These are phyloP conservation scores for Neonectria punicea DNA, from an alignment of 2,329 filamentous ascomycete species.

Conservation along the genomic window DNA sequence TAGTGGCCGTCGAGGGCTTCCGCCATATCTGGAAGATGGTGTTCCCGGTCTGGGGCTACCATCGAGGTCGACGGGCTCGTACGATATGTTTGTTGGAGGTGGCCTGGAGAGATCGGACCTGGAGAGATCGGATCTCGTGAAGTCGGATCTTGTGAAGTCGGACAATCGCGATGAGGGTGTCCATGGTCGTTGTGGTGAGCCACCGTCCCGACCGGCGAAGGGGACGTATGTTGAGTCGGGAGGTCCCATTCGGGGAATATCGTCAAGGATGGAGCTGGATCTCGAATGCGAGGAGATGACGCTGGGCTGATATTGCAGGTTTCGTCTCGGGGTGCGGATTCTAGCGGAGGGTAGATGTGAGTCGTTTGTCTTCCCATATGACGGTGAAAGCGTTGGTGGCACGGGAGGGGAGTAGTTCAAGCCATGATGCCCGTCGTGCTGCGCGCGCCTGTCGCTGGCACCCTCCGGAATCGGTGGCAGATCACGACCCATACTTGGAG, in stretches of 20 bases:
- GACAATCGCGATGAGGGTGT: conserved; percentile 61
- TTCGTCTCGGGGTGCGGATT: conserved; percentile 53
- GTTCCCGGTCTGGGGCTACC: conserved; percentile 91
- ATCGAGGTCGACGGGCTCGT: conserved; percentile 89
- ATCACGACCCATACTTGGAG: conserved; percentile 49
- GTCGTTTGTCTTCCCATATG: conserved; percentile 28
- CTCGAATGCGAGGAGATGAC: conserved; percentile 59
- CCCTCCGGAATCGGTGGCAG: conserved; percentile 65
- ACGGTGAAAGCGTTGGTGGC: conserved; percentile 21
- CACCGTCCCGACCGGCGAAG: conserved; percentile 59
- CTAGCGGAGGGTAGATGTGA: conserved; percentile 55
- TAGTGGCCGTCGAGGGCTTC: conserved; percentile 85
- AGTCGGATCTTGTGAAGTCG: conserved; percentile 58
- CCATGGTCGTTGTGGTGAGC: conserved; percentile 68
- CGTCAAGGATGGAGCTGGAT: conserved; percentile 63
- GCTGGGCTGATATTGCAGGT: conserved; percentile 62
- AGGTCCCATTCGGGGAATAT: conserved; percentile 67
- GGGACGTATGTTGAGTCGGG: conserved; percentile 72
- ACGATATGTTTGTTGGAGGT: conserved; percentile 75
- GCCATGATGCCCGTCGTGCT: conserved; percentile 43
- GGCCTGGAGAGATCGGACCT: conserved; percentile 71
- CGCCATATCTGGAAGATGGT: conserved; percentile 87
- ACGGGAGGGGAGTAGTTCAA: conserved; percentile 29
- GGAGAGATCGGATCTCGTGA: conserved; percentile 63
- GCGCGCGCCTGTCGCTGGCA: conserved; percentile 52